These are phyloP conservation scores for Ustulina deusta DNA, from an alignment of 2,329 filamentous ascomycete genomes.

Conservation along the genomic window DNA sequence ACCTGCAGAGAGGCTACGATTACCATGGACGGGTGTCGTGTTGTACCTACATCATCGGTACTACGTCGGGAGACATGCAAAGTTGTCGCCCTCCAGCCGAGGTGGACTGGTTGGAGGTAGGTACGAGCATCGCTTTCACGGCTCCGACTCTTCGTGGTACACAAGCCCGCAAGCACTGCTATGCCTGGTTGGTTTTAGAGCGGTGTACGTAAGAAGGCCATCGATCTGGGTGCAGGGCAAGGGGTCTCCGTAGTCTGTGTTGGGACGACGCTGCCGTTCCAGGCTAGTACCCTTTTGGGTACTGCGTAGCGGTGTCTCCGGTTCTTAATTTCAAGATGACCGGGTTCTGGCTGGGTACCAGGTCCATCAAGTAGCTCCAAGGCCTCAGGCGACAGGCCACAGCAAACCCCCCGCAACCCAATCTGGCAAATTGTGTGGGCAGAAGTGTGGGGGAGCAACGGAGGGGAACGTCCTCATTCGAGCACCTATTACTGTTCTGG, in stretches of 20 bases:
- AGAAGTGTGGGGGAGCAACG: slow-evolving; percentile 2
- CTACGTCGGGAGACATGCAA: neutral
- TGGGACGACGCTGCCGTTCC: neutral
- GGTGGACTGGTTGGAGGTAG: neutral
- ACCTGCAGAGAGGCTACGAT: neutral
- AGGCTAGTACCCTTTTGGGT: neutral
- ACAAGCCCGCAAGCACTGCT: slow-evolving; percentile 30
- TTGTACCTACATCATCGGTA: too few species aligned
- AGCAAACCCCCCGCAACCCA: slow-evolving; percentile 33
- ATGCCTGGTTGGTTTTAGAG: slow-evolving; percentile 23
- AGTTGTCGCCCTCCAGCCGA: slow-evolving; percentile 19
- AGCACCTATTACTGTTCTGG: neutral
- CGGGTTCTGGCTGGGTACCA: slow-evolving; percentile 9
- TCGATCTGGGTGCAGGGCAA: slow-evolving; percentile 12
- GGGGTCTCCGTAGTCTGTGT: slow-evolving; percentile 9
- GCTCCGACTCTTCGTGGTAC: slow-evolving; percentile 37
- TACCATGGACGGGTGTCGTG: neutral
- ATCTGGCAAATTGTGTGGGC: slow-evolving; percentile 32
- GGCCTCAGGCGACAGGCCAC: too few species aligned
- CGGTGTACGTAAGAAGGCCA: slow-evolving; percentile 36
- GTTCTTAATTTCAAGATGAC: slow-evolving; percentile 30
- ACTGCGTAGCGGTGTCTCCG: slow-evolving; percentile 33
- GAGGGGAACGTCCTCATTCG: neutral
- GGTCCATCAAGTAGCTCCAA: neutral
- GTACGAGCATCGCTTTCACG: slow-evolving; percentile 9